A percentile compares a stretch with the other conserved stretches of the same genome.
phyloP scores from a whole-genome alignment of 176 grass and related monocot species.

The Cocos nucifera region DNA sequence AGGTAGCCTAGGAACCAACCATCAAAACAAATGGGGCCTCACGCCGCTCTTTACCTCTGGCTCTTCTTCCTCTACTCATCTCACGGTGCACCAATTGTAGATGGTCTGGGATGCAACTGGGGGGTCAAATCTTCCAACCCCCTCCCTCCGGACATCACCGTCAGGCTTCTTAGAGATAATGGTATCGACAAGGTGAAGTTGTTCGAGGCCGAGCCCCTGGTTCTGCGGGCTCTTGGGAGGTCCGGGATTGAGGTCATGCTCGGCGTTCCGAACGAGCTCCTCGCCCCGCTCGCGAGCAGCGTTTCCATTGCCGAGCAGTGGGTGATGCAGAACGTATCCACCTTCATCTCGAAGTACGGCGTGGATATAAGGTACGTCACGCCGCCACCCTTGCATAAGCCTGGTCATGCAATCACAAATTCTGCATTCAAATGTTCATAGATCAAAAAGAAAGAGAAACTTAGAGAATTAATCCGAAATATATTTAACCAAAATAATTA shows the following conservation, averaged over 20 bases:
- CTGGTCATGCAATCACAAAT: no score
- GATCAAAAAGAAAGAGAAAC: no score
- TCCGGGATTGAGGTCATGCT: conserved; percentile 91
- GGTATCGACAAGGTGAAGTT: conserved; percentile 73
- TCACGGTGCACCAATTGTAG: neutral
- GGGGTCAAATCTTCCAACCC: conserved; percentile 44
- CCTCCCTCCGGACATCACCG: conserved; percentile 54
- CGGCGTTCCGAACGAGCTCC: conserved; percentile 82
- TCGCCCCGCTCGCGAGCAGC: conserved; percentile 34
- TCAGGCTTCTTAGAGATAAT: conserved; percentile 65
- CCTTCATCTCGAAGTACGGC: conserved; percentile 60
- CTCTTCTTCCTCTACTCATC: conserved; percentile 1
- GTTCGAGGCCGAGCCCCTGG: conserved; percentile 58
- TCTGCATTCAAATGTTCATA: neutral
- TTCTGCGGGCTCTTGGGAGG: conserved; percentile 56
- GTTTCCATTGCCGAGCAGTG: conserved; percentile 68
- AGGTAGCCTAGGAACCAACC: no score
- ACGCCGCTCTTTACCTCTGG: neutral
- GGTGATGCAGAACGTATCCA: conserved; percentile 72
- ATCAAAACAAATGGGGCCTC: no score
- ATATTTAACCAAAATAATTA: no score
- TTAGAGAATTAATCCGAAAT: no score
- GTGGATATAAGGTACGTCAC: conserved; percentile 59
- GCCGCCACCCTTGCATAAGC: neutral
- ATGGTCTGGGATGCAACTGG: conserved; percentile 70